These are phyloP conservation scores for Globisporangium paddicum DNA, from an alignment of 352 stramenopile genomes.

Conservation along the genomic window DNA sequence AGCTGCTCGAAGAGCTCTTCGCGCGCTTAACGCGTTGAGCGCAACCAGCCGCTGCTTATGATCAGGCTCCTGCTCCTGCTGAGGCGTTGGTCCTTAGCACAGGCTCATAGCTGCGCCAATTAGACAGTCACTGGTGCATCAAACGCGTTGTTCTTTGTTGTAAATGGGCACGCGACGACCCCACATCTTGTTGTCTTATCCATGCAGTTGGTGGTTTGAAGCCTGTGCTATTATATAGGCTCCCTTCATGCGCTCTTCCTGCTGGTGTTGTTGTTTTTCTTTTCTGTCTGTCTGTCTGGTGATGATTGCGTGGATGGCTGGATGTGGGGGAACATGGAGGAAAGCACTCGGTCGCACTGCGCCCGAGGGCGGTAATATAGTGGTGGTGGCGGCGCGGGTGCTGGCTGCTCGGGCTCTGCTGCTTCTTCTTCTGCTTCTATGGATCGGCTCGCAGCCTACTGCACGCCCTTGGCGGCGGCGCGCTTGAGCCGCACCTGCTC, in stretches of 20 bases:
- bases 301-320: background rate
- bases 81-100: too few species aligned
- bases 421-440: slow-evolving; percentile 7
- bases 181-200: slow-evolving; percentile 3
- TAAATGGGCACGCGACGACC: slow-evolving; percentile 6
- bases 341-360: too few species aligned
- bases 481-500: slow-evolving; percentile 73
- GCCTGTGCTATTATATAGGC: slow-evolving; percentile 10
- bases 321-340: slow-evolving; percentile 7
- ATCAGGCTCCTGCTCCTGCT: too few species aligned
- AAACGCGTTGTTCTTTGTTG: background rate
- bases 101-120: too few species aligned
- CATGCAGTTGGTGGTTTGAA: too few species aligned
- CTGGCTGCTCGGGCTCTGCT: too few species aligned
- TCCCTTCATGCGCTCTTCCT: background rate
- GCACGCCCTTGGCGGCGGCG: slow-evolving; percentile 9
- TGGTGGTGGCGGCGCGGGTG: background rate
- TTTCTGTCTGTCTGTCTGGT: background rate
- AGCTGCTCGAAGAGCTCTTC: too few species aligned
- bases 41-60: too few species aligned
- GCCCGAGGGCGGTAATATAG: slow-evolving; percentile 12
- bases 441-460: background rate
- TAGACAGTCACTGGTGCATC: too few species aligned
- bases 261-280: background rate
- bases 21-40: too few species aligned